These are phyloP conservation scores for Candida rishiriensis DNA, from an alignment of 805 yeast genomes.

Conservation along the genomic window DNA sequence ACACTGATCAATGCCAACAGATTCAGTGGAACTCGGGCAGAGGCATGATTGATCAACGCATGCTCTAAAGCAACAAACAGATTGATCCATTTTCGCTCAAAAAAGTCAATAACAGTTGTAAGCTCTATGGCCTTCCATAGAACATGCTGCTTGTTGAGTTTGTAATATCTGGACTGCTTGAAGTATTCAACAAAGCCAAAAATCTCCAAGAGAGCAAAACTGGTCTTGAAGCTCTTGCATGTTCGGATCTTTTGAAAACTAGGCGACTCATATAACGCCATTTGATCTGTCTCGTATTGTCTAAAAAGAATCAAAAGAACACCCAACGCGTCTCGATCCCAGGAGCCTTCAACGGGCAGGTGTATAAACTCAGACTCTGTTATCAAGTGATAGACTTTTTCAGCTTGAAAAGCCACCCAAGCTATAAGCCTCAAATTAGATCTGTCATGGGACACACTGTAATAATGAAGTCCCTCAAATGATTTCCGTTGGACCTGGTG, in stretches of 20 bases:
- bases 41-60: slow-evolving; percentile 2
- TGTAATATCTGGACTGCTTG: slow-evolving; percentile 4
- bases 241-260: slow-evolving; percentile 1
- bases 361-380: slow-evolving; percentile 4
- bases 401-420: neutral
- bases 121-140: slow-evolving; percentile 7
- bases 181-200: slow-evolving; percentile 6
- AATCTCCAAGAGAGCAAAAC: slow-evolving; percentile 9
- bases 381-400: slow-evolving; percentile 3
- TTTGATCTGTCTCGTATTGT: slow-evolving; percentile 3
- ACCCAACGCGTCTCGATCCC: slow-evolving; percentile 3
- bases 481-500: neutral
- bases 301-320: slow-evolving; percentile 6
- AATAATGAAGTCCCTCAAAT: slow-evolving; percentile 4
- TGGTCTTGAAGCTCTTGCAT: slow-evolving; percentile 1
- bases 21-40: slow-evolving; percentile 5
- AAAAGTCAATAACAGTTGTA: neutral
- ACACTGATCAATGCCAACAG: slow-evolving; percentile 9
- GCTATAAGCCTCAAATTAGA: neutral
- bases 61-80: slow-evolving; percentile 8
- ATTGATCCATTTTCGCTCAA: slow-evolving; percentile 14
- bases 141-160: slow-evolving; percentile 5
- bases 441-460: neutral
- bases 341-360: neutral
- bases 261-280: slow-evolving; percentile 2